Evolutionary conservation across 23 red algal genomes (phyloP).

Genomic region (Gracilaria domingensis): DNA sequence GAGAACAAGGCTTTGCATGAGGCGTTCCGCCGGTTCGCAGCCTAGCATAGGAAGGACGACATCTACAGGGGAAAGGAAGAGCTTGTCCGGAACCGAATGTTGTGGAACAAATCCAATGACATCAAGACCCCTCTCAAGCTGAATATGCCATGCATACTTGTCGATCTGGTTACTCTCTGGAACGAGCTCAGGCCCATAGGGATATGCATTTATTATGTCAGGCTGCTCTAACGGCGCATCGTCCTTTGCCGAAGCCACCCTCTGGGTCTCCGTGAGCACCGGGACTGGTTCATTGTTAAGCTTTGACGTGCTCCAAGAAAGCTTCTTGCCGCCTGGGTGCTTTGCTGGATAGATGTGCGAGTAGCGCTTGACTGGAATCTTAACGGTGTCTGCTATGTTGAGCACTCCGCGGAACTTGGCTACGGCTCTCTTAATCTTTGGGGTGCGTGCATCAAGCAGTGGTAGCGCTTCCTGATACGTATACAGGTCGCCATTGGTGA

Average conservation of each 20-base stretch:
- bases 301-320: slow-evolving; percentile 51
- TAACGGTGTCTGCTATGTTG: slow-evolving; percentile 47
- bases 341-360: slow-evolving; percentile 27
- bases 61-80: slow-evolving; percentile 56
- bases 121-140: slow-evolving; percentile 43
- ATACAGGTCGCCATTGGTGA: slow-evolving; percentile 19
- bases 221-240: slow-evolving; percentile 25
- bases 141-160: slow-evolving; percentile 47
- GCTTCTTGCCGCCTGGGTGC: background rate
- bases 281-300: slow-evolving; percentile 4
- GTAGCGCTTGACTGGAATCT: slow-evolving; percentile 64
- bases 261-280: slow-evolving; percentile 52
- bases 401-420: slow-evolving; percentile 61
- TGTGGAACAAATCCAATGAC: slow-evolving; percentile 55
- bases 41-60: slow-evolving; percentile 48
- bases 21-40: background rate
- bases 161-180: slow-evolving; percentile 56
- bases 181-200: slow-evolving; percentile 60
- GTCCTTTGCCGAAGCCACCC: slow-evolving; percentile 61
- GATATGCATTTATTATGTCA: slow-evolving; percentile 39
- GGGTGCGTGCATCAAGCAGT: slow-evolving; percentile 46
- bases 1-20: slow-evolving; percentile 54
- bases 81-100: slow-evolving; percentile 18
- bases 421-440: slow-evolving; percentile 22
- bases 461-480: slow-evolving; percentile 35